phyloP scores from a whole-genome alignment of 2,329 filamentous ascomycete genomes.

The Ophiostoma ulmi region DNA sequence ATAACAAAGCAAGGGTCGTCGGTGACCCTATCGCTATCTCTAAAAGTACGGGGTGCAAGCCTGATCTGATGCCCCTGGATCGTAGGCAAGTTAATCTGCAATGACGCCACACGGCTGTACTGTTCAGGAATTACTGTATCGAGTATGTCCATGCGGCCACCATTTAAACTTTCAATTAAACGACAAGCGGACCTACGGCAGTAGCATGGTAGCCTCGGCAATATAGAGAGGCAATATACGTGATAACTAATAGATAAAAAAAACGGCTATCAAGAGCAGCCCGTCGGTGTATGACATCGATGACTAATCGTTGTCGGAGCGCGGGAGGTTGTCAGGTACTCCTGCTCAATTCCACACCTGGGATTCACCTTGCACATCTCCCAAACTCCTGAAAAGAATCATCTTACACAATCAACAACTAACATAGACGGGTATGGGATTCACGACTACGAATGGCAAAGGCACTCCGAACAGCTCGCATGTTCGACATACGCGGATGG shows the following conservation, averaged over 20 bases:
- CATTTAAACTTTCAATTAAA: not conserved
- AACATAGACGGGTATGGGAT: too few species aligned
- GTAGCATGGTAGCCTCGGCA: not conserved
- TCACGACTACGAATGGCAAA: too few species aligned
- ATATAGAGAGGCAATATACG: not conserved
- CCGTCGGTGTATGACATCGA: not conserved
- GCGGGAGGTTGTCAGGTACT: too few species aligned
- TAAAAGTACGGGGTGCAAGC: not conserved
- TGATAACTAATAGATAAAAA: not conserved
- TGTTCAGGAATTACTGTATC: not conserved
- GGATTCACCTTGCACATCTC: too few species aligned
- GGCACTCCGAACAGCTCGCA: not conserved
- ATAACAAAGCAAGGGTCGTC: not conserved
- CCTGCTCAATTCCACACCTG: too few species aligned
- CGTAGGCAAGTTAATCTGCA: not conserved
- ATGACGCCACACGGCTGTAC: not conserved
- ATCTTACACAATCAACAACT: too few species aligned
- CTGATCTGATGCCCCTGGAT: not conserved
- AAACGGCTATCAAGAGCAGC: not conserved
- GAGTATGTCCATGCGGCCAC: constrained; percentile 7
- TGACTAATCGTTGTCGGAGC: not conserved
- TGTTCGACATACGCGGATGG: too few species aligned
- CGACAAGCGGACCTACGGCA: not conserved
- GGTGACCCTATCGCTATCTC: not conserved
- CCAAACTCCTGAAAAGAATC: too few species aligned